These are phyloP conservation scores for Naematelia aurantialba DNA, from an alignment of 768 basidiomycete genomes.

Conservation along the genomic window DNA sequence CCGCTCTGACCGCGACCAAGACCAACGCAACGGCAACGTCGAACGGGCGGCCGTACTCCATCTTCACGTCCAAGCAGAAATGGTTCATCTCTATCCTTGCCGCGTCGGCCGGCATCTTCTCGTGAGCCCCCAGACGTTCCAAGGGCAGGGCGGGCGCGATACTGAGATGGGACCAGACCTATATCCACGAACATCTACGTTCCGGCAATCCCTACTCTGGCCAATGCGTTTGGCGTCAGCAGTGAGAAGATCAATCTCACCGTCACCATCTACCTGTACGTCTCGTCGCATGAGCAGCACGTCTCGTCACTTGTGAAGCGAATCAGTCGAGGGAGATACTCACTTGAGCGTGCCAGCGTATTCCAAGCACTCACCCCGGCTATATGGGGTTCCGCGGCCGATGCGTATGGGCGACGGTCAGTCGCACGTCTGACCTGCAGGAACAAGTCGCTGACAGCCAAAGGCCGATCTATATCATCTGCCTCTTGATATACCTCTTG, in stretches of 20 bases:
- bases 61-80: constrained; percentile 20
- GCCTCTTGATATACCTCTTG: constrained; percentile 61
- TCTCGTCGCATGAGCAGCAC: not conserved
- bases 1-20: not conserved
- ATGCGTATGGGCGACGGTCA: constrained; percentile 41
- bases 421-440: not conserved
- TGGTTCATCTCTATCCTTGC: constrained; percentile 30
- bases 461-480: constrained; percentile 54
- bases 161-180: constrained; percentile 47
- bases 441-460: not conserved
- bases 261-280: constrained; percentile 67
- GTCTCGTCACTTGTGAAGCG: too few species aligned
- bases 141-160: not conserved
- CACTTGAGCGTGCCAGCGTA: too few species aligned
- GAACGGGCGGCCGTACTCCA: constrained; percentile 20
- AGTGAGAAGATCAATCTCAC: constrained; percentile 73
- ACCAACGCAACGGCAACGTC: not conserved
- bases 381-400: constrained; percentile 66
- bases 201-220: constrained; percentile 69
- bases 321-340: too few species aligned
- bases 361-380: constrained; percentile 53
- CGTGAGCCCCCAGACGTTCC: constrained; percentile 7
- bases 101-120: constrained; percentile 40
- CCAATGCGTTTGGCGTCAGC: constrained; percentile 62
- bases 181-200: constrained; percentile 74